Evolutionary conservation across 2,329 filamentous ascomycete genomes (phyloP), one percentile per base, ranked within the genome.

Genomic region (Aspergillus versicolor): DNA sequence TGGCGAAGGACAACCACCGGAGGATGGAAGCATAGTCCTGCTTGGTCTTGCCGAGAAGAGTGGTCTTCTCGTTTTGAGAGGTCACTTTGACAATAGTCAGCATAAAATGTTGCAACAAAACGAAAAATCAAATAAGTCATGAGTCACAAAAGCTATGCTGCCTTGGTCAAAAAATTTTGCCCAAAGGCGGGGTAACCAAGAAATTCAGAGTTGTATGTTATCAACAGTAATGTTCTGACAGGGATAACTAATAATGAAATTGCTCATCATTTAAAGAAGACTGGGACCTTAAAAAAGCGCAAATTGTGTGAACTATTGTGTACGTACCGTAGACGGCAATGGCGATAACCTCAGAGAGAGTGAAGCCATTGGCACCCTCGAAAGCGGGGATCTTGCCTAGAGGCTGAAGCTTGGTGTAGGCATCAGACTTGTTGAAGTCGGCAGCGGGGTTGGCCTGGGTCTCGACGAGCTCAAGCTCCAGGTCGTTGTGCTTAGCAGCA

Each of bases 41-140:
- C 89, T 99, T 99, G 82, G 92, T 99, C 89, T 97, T 97, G 75
- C 94, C 94, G 71, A 99, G 88, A 67, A 99, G 92, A 69, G 92
- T 95, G 71, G 94, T 99, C 89, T 97, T 97, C 88, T 97, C 94
- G 79, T 99, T 99, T 83, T 99, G 94, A 70, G 94, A 97, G 72
- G 94, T 92, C 77, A 99, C 94, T 97, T 59, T 53, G 58, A 47
- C 50, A 50, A 50, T 59, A 66, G 65, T 73, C 65, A 72, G 69
- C 50, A 37, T 61, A 24, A 46, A 27, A 52, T 53, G 41, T 53
- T 56, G 27, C 52, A 54, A 52, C 45, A 57, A 56, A 32, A 59
- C 61, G 49, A 45, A n/a, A 60, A 46, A 58, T 47, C 34, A 30
- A 52, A 63, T 46, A 64, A 58, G 22, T 45, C 30, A 41, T 9